Conservation (phyloP, 2,329 filamentous ascomycete genomes). For the Ceratocystis huliohia region DNA sequence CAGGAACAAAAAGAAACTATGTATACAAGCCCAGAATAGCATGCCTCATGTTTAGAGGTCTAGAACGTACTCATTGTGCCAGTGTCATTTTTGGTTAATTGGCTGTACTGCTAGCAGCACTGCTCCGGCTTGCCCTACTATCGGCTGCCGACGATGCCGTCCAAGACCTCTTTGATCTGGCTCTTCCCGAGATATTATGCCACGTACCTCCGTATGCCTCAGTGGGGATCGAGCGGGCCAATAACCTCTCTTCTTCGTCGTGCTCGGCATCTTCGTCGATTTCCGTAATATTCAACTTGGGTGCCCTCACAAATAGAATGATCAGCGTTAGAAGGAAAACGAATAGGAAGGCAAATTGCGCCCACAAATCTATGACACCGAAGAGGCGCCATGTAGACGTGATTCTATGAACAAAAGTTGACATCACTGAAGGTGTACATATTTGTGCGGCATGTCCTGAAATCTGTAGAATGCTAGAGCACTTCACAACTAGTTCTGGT, state of each 20-base stretch:
- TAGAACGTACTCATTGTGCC: background rate
- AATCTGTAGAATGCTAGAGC: constrained; percentile 57
- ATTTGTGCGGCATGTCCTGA: constrained; percentile 61
- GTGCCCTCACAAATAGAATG: constrained; percentile 67
- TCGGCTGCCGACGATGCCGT: background rate
- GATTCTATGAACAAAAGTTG: constrained; percentile 83
- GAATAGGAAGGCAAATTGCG: constrained; percentile 79
- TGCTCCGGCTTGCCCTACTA: background rate
- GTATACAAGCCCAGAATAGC: background rate
- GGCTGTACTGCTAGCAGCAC: background rate
- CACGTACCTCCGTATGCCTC: constrained; percentile 18
- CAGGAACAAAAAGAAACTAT: background rate
- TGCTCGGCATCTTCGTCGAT: constrained; percentile 81
- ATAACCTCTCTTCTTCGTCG: constrained; percentile 83
- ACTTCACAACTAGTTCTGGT: constrained; percentile 61
- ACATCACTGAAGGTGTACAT: constrained; percentile 84
- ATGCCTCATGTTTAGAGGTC: background rate
- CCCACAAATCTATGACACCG: constrained; percentile 87
- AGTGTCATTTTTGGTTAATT: background rate
- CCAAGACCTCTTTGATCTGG: constrained; percentile 13
- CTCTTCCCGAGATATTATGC: constrained; percentile 11
- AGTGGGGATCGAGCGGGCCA: constrained; percentile 74
- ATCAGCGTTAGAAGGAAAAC: constrained; percentile 74
- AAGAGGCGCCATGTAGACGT: constrained; percentile 94
- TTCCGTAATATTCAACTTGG: constrained; percentile 61